Evolutionary conservation across 495 filamentous ascomycete species (phyloP).

Genomic region (Daldinia loculata): DNA sequence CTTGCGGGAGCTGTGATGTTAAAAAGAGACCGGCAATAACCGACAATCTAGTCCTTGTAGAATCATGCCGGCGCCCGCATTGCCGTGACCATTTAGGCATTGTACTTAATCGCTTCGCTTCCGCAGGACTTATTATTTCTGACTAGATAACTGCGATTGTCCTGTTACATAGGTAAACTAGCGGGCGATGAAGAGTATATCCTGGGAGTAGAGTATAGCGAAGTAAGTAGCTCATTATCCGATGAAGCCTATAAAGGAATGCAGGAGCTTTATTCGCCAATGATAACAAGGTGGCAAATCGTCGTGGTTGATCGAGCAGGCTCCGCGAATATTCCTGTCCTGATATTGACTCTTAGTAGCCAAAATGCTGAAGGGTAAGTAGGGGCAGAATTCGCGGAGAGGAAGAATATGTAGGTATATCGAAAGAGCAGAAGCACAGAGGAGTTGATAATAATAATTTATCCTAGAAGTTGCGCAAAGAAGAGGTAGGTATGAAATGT

Average conservation of each 20-base stretch:
- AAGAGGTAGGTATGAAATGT: constrained; percentile 21
- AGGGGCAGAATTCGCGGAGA: constrained; percentile 22
- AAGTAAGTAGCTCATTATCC: constrained; percentile 22
- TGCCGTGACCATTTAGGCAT: constrained; percentile 18
- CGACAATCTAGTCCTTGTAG: neutral
- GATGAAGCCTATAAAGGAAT: neutral
- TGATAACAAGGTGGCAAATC: constrained; percentile 20
- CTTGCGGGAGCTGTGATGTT: constrained; percentile 9
- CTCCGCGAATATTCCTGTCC: constrained; percentile 23
- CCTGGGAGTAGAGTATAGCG: neutral
- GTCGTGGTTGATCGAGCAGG: neutral
- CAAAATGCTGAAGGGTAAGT: constrained; percentile 12
- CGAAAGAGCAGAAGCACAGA: constrained; percentile 1
- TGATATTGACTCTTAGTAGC: constrained; percentile 13
- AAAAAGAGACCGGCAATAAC: constrained; percentile 17
- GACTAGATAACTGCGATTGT: neutral
- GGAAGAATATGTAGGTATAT: constrained; percentile 10
- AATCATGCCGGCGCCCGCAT: neutral
- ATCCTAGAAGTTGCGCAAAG: constrained; percentile 23
- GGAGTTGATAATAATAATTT: constrained; percentile 11
- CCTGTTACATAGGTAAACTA: neutral
- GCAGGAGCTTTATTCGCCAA: neutral
- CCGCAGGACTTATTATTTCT: constrained; percentile 13
- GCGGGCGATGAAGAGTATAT: constrained; percentile 1
- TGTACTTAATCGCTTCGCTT: constrained; percentile 4